These are phyloP conservation scores for Blastocystis sp. DNA, from an alignment of 352 stramenopile species.

Conservation along the genomic window DNA sequence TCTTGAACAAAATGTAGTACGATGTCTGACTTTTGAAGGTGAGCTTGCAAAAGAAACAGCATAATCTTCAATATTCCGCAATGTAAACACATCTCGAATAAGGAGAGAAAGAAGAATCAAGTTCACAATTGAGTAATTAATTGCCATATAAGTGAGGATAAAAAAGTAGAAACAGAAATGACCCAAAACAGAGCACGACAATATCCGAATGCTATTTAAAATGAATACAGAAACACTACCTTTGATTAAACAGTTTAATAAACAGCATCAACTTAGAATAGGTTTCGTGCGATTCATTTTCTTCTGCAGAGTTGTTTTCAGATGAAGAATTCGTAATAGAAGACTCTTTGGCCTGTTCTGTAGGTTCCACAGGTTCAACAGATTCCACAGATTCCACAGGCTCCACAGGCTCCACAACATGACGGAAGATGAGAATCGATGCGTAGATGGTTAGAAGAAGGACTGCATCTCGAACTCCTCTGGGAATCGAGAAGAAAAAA, in stretches of 20 bases:
- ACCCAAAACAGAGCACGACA: neutral
- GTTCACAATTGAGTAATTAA: constrained; percentile 20
- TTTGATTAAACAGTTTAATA: neutral
- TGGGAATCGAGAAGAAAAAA: neutral
- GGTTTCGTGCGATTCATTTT: no score
- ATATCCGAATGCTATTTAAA: neutral
- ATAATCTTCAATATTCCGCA: neutral
- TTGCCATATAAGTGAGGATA: neutral
- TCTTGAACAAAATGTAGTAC: neutral
- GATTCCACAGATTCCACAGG: no score
- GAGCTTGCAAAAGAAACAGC: neutral
- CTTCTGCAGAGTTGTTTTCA: no score
- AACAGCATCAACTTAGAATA: neutral
- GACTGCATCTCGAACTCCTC: neutral
- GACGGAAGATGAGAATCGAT: neutral
- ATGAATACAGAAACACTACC: neutral
- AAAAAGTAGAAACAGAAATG: constrained; percentile 17
- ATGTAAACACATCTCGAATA: neutral
- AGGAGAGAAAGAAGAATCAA: neutral
- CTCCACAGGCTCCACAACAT: neutral
- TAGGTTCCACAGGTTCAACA: no score
- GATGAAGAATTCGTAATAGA: no score
- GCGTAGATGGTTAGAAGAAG: neutral
- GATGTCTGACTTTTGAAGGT: neutral
- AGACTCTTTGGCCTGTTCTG: no score